Evolutionary conservation across 192 early-diverging fungal genomes (phyloP), one percentile per base, ranked within the genome.

Genomic region (Backusella tarrabulga): DNA sequence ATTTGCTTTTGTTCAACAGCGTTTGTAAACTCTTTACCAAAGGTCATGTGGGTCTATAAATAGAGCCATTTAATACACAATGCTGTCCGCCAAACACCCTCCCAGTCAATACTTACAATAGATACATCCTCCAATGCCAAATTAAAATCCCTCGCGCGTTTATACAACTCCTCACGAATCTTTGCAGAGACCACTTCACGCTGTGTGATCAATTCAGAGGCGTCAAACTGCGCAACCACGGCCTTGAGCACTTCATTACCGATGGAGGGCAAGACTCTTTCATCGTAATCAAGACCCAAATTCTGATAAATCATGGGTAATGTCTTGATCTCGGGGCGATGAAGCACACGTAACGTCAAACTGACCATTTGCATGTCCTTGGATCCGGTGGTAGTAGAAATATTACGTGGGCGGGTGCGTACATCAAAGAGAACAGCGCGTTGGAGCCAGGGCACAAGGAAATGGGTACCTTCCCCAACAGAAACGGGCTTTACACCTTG

Each of bases 311-410:
- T 93, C 46, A 80, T 81, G 19, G 94, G 90, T 38, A 99, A 85
- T 41, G 90, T 87, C 35, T 83, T 81, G 76, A 92, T 83, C 68
- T 92, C 92, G 8, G 98, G 98, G 32, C 93, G 87, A 87, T 98
- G 96, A 46, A 96, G 86, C 34, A 97, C 95, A 87, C 95, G 93
- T 56, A 97, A 88, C 54, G 95, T 97, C 81, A 98, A 89, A 36
- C 93, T 94, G 7, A 98, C 96, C 93, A 95, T 96, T 82, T 99
- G 98, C 98, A 99, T 98, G 82, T 99, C 98, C 88, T 97, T 97
- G 68, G 97, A 98, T 50, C 97, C 98, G 17, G 98, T 99, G 0
- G 95, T 98, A 74, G 98, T 98, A 67, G 95, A 95, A 81, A 99
- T 99, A 86, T 98, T 93, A 77, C 98, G 92, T 44, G 98, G 98